These are phyloP conservation scores for Tylopilus subfusipes DNA, from an alignment of 768 basidiomycete genomes.

Conservation along the genomic window DNA sequence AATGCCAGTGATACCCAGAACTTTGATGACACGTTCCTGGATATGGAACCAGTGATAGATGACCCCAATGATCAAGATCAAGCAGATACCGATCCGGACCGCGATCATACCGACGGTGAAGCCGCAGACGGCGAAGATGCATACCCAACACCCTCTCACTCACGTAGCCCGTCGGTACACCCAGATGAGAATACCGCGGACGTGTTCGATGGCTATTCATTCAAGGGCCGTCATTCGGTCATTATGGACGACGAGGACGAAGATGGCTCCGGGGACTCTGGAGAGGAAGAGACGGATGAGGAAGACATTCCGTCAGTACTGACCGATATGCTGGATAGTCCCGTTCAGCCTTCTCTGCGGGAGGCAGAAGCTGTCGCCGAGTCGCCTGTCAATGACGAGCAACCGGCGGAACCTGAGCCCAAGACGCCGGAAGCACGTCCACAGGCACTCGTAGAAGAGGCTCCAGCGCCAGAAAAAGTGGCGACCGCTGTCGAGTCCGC, in stretches of 20 bases:
- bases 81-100: slow-evolving; percentile 68
- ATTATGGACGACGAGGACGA: slow-evolving; percentile 69
- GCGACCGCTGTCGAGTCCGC: slow-evolving; percentile 13
- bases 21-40: slow-evolving; percentile 95
- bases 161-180: slow-evolving; percentile 69
- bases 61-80: slow-evolving; percentile 61
- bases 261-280: slow-evolving; percentile 33
- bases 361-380: slow-evolving; percentile 37
- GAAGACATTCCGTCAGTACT: slow-evolving; percentile 34
- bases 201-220: slow-evolving; percentile 93
- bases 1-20: slow-evolving; percentile 97
- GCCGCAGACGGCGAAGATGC: slow-evolving; percentile 73
- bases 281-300: slow-evolving; percentile 34
- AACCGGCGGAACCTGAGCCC: slow-evolving; percentile 52
- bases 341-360: slow-evolving; percentile 21
- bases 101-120: slow-evolving; percentile 64
- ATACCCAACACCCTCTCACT: slow-evolving; percentile 75
- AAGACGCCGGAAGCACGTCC: slow-evolving; percentile 73
- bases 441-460: slow-evolving; percentile 31
- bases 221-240: slow-evolving; percentile 82
- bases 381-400: slow-evolving; percentile 31
- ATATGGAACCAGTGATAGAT: slow-evolving; percentile 91
- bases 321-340: slow-evolving; percentile 19
- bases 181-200: slow-evolving; percentile 51
- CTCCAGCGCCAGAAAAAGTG: slow-evolving; percentile 14